Percentiles rank a stretch among this genome's conserved stretches.
Conservation (phyloP, 257 asterid species). For the Fraxinus pennsylvanica region DNA sequence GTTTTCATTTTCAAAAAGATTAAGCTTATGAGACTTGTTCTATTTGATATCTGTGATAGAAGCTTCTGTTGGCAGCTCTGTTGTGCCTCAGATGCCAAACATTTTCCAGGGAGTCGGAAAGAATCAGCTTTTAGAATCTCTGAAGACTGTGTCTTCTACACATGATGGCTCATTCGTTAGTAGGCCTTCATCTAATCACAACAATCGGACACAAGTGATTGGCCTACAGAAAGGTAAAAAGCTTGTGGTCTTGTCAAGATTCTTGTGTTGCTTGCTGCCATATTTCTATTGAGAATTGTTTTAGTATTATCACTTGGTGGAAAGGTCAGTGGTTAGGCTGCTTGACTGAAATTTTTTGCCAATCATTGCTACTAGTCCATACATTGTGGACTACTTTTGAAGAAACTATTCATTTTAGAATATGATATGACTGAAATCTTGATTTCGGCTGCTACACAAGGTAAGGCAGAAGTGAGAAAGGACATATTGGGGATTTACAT, state of each 20-base stretch:
- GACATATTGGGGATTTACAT: background rate
- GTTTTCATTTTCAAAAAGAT: slow-evolving; percentile 6
- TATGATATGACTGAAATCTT: background rate
- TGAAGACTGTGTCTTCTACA: slow-evolving; percentile 45
- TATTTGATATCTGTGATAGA: slow-evolving; percentile 36
- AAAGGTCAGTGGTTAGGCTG: slow-evolving; percentile 2
- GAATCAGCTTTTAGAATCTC: slow-evolving; percentile 54
- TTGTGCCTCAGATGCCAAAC: slow-evolving; percentile 42
- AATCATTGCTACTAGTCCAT: background rate
- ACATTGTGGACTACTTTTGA: slow-evolving; percentile 9
- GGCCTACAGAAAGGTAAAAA: slow-evolving; percentile 69
- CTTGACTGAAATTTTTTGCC: background rate
- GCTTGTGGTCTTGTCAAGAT: slow-evolving; percentile 13
- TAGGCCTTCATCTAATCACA: slow-evolving; percentile 80
- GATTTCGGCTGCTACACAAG: background rate
- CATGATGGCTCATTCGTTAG: slow-evolving; percentile 49
- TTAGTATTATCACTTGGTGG: background rate
- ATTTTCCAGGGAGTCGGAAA: slow-evolving; percentile 53
- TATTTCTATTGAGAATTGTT: background rate
- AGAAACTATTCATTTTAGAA: slow-evolving; percentile 5
- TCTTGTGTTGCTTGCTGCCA: slow-evolving; percentile 16
- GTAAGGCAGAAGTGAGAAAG: background rate
- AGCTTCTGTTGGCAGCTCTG: slow-evolving; percentile 41
- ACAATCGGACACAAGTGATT: slow-evolving; percentile 61
- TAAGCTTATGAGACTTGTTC: slow-evolving; percentile 23